Conservation (phyloP, 768 basidiomycete genomes). For the Hygrophorus pudorinus region DNA sequence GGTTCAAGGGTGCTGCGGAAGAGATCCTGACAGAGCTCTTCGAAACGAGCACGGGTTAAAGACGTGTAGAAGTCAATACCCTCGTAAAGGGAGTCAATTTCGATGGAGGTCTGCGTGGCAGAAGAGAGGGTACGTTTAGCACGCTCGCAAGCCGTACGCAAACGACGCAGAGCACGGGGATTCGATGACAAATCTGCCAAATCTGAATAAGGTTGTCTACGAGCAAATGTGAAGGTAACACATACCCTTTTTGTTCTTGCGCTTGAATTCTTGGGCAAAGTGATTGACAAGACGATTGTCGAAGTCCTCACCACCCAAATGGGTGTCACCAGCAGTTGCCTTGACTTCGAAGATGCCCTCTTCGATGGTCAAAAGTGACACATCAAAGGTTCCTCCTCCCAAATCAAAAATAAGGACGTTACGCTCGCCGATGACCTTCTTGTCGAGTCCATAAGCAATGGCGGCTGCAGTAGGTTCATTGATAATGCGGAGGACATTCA, state of each 20-base stretch:
- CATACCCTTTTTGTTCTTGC: constrained; percentile 91
- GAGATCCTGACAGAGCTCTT: constrained; percentile 90
- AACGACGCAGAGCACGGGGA: constrained; percentile 92
- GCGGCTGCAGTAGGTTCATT: constrained; percentile 99
- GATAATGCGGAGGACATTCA: constrained; percentile 99
- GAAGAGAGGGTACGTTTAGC: constrained; percentile 98
- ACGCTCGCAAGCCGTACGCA: constrained; percentile 96
- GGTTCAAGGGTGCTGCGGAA: constrained; percentile 92
- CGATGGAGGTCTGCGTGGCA: constrained; percentile 91
- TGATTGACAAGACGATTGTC: constrained; percentile 97
- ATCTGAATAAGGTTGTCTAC: neutral
- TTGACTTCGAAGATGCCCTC: constrained; percentile 99
- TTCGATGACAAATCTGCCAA: constrained; percentile 72
- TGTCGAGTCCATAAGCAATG: constrained; percentile 97
- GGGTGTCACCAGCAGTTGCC: constrained; percentile 98
- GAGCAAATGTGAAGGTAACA: constrained; percentile 5
- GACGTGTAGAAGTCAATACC: constrained; percentile 98
- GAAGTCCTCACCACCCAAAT: constrained; percentile 99
- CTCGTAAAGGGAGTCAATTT: constrained; percentile 96
- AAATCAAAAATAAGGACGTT: constrained; percentile 99
- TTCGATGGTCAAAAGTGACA: constrained; percentile 94
- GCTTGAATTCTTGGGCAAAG: constrained; percentile 95
- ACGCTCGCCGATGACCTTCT: constrained; percentile 89
- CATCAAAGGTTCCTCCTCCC: constrained; percentile 99
- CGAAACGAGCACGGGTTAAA: constrained; percentile 96